Base-by-base conservation (phyloP, 176 grass and related monocot genomes). In the Hordeum marinum region DNA sequence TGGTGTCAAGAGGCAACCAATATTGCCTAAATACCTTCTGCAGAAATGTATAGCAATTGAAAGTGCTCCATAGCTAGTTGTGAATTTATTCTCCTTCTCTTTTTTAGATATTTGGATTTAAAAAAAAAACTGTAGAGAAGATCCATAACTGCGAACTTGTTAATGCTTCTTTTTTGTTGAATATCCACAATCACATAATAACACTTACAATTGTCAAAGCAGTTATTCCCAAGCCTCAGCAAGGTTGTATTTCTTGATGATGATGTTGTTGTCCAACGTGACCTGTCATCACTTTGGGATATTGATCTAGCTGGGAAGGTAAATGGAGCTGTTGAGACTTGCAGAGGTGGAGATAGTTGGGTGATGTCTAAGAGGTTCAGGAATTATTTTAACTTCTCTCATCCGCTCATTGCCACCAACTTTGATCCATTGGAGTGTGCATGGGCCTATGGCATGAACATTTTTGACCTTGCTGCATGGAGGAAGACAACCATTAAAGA, bases 201-300 rank as follows among this genome's bases (percentile, higher is more conserved):
- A 82, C 58, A 81, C 45, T 50, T 87, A 54, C 57, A 66, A 43
- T 83, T 83, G 29, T 91, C 45, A n/a, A 85, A 60, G 64, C 91
- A 98, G 96, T 80, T 98, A 71, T 98, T 98, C 86, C 96, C 96
- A 82, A 90, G 80, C 83, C 93, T 98, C 83, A 82, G 90, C 85
- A 98, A 98, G 83, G 93, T 98, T 17, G 72, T 98, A 68, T 98
- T 98, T 91, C 91, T 98, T 85, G 96, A 98, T 83, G 96, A 98
- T 34, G 96, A 98, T 18, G 77, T 98, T 50, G 96, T 95, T 78
- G 85, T 98, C 71, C 96, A 95, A 63, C 89, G 63, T 74, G 93
- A 98, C 85, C 77, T 98, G 32, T 85, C 89, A 45, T 80, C 85
- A 74, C 85, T 98, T 42, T 98, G 92, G 91, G 91, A 93, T 52